phyloP scores from a whole-genome alignment of 495 filamentous ascomycete genomes.

The Talaromyces adpressus region DNA sequence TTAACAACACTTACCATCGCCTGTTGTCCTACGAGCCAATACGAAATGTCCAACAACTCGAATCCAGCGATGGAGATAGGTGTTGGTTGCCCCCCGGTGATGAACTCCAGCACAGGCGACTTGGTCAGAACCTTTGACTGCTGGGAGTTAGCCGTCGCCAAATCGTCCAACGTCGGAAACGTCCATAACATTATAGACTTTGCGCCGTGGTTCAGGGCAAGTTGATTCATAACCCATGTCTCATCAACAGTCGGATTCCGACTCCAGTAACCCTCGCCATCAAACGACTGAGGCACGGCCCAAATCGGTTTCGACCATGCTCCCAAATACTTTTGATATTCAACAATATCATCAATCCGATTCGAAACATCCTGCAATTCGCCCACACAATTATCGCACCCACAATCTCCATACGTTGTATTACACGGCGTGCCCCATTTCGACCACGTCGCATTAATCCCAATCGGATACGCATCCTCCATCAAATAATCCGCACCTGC shows the following conservation, averaged over 20 bases:
- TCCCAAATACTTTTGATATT: conserved; percentile 33
- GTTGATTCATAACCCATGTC: conserved; percentile 46
- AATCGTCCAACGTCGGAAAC: conserved; percentile 11
- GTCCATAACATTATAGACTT: conserved; percentile 29
- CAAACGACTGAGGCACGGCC: conserved; percentile 54
- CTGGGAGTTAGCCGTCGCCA: conserved; percentile 9
- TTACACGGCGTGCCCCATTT: conserved; percentile 45
- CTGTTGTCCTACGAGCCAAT: conserved; percentile 6
- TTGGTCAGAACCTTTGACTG: conserved; percentile 11
- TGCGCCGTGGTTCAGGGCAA: conserved; percentile 51
- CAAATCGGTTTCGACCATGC: conserved; percentile 41
- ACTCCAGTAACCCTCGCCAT: conserved; percentile 51
- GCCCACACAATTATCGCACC: conserved; percentile 58
- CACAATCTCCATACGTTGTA: conserved; percentile 56
- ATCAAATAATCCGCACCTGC: conserved; percentile 54
- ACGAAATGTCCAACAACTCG: conserved; percentile 1
- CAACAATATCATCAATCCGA: conserved; percentile 39
- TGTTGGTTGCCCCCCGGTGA: conserved; percentile 1
- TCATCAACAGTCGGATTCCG: conserved; percentile 45
- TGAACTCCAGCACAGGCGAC: conserved; percentile 1
- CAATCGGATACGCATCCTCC: conserved; percentile 56
- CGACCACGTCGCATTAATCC: conserved; percentile 37
- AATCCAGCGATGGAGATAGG: background rate
- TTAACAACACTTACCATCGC: conserved; percentile 10
- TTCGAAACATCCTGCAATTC: conserved; percentile 42